Conservation (phyloP, 768 basidiomycete genomes). For the Serpula lacrymans region DNA sequence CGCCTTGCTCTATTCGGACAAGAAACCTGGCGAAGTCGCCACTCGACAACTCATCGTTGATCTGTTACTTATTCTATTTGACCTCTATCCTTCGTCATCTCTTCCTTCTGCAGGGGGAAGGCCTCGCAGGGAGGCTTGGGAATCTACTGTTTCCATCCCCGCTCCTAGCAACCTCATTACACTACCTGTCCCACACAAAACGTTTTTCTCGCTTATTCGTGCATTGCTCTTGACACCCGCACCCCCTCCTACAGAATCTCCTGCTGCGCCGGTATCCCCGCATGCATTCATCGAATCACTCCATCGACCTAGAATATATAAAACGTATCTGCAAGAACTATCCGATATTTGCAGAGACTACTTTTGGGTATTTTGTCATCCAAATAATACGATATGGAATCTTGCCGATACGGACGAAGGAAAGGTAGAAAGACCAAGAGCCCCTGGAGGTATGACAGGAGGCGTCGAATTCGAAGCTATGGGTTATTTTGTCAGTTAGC, state of each 20-base stretch:
- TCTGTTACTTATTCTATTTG: slow-evolving; percentile 81
- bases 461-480: slow-evolving; percentile 99
- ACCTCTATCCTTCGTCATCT: slow-evolving; percentile 75
- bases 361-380: slow-evolving; percentile 97
- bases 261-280: slow-evolving; percentile 57
- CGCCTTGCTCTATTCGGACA: slow-evolving; percentile 89
- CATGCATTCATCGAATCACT: slow-evolving; percentile 80
- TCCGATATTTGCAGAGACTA: slow-evolving; percentile 91
- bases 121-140: slow-evolving; percentile 53
- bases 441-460: slow-evolving; percentile 97
- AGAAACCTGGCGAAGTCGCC: slow-evolving; percentile 93
- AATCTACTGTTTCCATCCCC: slow-evolving; percentile 39
- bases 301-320: slow-evolving; percentile 71
- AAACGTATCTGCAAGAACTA: slow-evolving; percentile 77
- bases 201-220: slow-evolving; percentile 70
- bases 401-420: slow-evolving; percentile 79
- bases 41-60: slow-evolving; percentile 91
- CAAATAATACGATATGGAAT: slow-evolving; percentile 88
- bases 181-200: slow-evolving; percentile 71
- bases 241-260: slow-evolving; percentile 62
- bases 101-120: slow-evolving; percentile 50
- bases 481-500: slow-evolving; percentile 79
- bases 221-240: slow-evolving; percentile 71
- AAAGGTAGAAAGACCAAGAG: slow-evolving; percentile 84
- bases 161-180: slow-evolving; percentile 51